phyloP scores from a whole-genome alignment of 305 asterid species.

The Euphrasia arctica region DNA sequence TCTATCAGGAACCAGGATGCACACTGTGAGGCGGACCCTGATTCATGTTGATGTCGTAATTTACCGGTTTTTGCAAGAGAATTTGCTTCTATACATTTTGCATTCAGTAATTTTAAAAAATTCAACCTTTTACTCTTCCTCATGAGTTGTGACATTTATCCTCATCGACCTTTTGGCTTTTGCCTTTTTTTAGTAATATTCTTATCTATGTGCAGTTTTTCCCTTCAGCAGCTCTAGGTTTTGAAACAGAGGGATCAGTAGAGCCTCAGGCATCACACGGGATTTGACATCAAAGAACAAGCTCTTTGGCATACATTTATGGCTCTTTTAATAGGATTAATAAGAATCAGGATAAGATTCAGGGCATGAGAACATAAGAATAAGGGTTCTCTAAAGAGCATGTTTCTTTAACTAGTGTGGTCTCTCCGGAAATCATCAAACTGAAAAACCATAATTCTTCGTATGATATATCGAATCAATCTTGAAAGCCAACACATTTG shows the following conservation, averaged over 20 bases:
- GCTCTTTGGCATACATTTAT: neutral
- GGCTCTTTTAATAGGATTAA: neutral
- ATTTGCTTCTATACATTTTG: no score
- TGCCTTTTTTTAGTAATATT: no score
- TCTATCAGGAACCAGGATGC: neutral
- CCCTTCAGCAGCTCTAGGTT: no score
- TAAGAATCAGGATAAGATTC: neutral
- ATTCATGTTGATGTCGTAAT: neutral
- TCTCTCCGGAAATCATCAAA: neutral
- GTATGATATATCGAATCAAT: conserved; percentile 3
- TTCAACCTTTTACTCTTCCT: no score
- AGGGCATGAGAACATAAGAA: no score
- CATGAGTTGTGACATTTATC: no score
- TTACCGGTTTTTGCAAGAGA: no score
- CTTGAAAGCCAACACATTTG: neutral
- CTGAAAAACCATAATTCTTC: neutral
- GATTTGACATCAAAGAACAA: neutral
- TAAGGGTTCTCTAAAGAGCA: no score
- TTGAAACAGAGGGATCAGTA: no score
- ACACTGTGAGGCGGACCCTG: neutral
- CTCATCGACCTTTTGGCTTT: no score
- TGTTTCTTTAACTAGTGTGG: neutral
- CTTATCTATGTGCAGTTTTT: no score
- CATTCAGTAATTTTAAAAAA: no score
- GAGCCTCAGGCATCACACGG: neutral